Evolutionary conservation across 192 early-diverging fungal species (phyloP), one percentile per base, ranked within the genome.

Genomic region (Coemansia sp.): DNA sequence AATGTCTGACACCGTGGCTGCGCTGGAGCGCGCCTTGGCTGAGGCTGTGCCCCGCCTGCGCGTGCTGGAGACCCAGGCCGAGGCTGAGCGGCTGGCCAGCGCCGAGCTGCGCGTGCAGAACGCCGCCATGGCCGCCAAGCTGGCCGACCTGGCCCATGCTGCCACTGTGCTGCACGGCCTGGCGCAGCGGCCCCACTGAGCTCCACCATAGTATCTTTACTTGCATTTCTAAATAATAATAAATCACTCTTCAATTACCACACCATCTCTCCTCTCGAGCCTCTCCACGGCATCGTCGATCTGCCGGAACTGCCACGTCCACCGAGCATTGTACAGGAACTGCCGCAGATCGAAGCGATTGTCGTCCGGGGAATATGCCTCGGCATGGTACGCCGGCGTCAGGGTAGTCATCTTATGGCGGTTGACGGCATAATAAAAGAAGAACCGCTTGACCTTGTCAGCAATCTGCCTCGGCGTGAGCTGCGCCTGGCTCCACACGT

Each of bases 401-500:
- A 99, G 69, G 0, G 97, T 94, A 8, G 98, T 99, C 86, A 97
- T 94, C 84, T 99, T 99, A 85, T 99, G 98, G 41, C 98, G 89
- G 86, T 99, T 99, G 63, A 99, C 95, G 7, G 95, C 87, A 70
- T 98, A 97, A 78, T 87, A 99, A 66, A 91, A 94, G 77, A 97
- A 99, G 80, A 99, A 98, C 13, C 85, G 79, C 81, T 98, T 98
- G 53, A 99, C 96, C 66, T 98, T 98, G 11, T 73, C 84, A 0
- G 94, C 96, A 68, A 99, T 86, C 89, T 94, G 64, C 11, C 54
- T 19, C 19, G 81, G 56, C 27, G 63, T 24, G 45, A 77, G 56
- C 21, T 56, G 29, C 46, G 50, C 36, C 16, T 73, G 67, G 33
- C 66, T 63, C 97, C 95, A 98, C 17, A 88, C 75, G 63, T 92